A percentile compares a stretch with the other conserved stretches of the same genome.
phyloP scores from a whole-genome alignment of 78 protist species.

The Dictyostelium purpureum region DNA sequence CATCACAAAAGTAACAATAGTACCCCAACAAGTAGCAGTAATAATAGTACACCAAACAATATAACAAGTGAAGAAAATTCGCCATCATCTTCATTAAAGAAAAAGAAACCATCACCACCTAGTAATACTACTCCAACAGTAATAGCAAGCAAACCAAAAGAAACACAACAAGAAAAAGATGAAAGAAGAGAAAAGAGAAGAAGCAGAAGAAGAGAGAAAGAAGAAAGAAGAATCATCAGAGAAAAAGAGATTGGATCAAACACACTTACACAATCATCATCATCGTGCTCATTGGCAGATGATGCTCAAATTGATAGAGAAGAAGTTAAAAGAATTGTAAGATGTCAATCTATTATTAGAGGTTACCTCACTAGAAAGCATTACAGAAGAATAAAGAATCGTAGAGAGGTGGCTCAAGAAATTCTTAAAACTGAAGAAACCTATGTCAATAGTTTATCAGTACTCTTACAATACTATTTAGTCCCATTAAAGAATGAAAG shows the following conservation, averaged over 20 bases:
- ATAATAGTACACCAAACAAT: background rate
- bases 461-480: conserved; percentile 24
- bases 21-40: background rate
- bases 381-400: conserved; percentile 22
- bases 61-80: background rate
- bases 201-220: conserved; percentile 61
- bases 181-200: conserved; percentile 75
- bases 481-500: conserved; percentile 33
- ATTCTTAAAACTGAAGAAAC: conserved; percentile 42
- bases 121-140: background rate
- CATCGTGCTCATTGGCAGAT: conserved; percentile 56
- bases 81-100: background rate
- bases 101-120: background rate
- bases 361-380: conserved; percentile 24
- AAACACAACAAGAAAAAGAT: conserved; percentile 20
- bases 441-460: conserved; percentile 6
- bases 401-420: conserved; percentile 51
- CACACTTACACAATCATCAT: conserved; percentile 29
- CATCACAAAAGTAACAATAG: background rate
- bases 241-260: background rate
- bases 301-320: conserved; percentile 55
- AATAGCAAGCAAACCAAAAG: background rate
- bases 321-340: conserved; percentile 48
- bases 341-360: conserved; percentile 23
- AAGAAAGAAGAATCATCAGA: conserved; percentile 18